Percentiles rank a stretch among this genome's conserved stretches.
Conservation (phyloP, 2,329 filamentous ascomycete species). For the Sclerotinia borealis region DNA sequence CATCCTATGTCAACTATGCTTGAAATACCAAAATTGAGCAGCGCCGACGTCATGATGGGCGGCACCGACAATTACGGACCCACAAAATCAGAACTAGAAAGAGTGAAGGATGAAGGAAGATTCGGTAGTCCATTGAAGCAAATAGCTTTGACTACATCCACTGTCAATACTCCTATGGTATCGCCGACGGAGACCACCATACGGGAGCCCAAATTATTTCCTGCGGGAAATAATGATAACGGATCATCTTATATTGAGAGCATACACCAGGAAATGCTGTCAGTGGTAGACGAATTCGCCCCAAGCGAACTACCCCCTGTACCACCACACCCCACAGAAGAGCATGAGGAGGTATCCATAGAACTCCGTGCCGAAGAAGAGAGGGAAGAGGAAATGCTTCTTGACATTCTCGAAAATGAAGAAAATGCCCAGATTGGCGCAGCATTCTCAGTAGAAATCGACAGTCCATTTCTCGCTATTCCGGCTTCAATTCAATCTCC, state of each 20-base stretch:
- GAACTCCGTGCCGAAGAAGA: constrained; percentile 22
- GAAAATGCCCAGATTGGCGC: constrained; percentile 16
- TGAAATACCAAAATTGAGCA: constrained; percentile 14
- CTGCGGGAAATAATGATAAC: background rate
- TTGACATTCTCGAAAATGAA: constrained; percentile 23
- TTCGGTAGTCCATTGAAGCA: constrained; percentile 29
- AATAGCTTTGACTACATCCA: constrained; percentile 26
- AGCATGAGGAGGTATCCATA: constrained; percentile 12
- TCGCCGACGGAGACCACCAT: constrained; percentile 13
- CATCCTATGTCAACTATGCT: constrained; percentile 5
- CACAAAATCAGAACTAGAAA: constrained; percentile 16
- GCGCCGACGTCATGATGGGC: constrained; percentile 16
- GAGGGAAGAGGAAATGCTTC: constrained; percentile 27
- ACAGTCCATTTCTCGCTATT: background rate
- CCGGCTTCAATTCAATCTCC: background rate
- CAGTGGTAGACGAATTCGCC: constrained; percentile 13
- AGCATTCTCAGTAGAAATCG: background rate
- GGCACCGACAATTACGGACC: constrained; percentile 15
- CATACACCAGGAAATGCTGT: constrained; percentile 21
- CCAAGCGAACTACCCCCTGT: constrained; percentile 17
- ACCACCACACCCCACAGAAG: constrained; percentile 19
- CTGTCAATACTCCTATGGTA: constrained; percentile 24
- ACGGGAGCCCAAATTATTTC: background rate
- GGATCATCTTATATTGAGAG: background rate
- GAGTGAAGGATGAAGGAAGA: constrained; percentile 19